These are phyloP conservation scores for Cystobasidium onofrii DNA, from an alignment of 768 basidiomycete species.

Conservation along the genomic window DNA sequence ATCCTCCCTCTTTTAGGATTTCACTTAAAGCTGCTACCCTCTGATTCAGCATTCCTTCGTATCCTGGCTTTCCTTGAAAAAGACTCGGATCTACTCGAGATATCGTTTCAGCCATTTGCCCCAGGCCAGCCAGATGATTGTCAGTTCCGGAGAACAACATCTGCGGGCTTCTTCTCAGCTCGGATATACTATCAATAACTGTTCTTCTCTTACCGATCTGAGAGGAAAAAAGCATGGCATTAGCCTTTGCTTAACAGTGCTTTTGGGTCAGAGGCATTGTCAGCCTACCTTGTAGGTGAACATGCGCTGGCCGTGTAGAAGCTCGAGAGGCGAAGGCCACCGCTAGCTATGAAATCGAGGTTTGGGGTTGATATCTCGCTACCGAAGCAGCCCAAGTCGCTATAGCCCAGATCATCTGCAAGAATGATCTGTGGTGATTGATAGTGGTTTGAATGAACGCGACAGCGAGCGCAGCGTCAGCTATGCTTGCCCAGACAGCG, in stretches of 20 bases:
- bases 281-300: neutral
- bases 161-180: neutral
- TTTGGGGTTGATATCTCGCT: neutral
- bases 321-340: neutral
- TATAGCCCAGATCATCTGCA: neutral
- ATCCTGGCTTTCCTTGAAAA: neutral
- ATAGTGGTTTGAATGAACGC: neutral
- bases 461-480: neutral
- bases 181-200: no score
- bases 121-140: neutral
- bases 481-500: neutral
- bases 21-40: constrained; percentile 2
- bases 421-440: neutral
- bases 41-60: neutral
- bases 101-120: neutral
- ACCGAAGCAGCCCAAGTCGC: constrained; percentile 7
- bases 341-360: neutral
- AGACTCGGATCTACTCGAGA: neutral
- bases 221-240: neutral
- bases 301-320: constrained; percentile 3
- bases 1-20: neutral
- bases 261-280: neutral
- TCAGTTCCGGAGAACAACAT: constrained; percentile 6
- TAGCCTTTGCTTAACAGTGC: neutral
- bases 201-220: constrained; percentile 1